Evolutionary conservation across 192 early-diverging fungal species (phyloP), one percentile per base, ranked within the genome.

Genomic region (Umbelopsis isabellina): DNA sequence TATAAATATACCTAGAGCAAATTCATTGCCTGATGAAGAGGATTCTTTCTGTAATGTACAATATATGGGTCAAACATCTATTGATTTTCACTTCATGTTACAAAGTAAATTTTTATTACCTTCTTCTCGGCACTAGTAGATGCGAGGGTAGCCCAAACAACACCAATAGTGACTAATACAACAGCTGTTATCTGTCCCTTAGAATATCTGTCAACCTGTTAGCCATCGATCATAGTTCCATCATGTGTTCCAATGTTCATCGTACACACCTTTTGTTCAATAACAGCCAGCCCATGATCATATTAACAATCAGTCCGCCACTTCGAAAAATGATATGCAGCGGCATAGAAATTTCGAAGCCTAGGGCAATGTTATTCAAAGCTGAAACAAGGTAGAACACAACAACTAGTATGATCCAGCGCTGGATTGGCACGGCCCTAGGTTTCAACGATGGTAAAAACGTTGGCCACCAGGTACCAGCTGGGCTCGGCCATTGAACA

Each of bases 291-390:
- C 92, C 92, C 65, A 93, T 80, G 5, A 84, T 68, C 95, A 97
- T 94, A 73, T 89, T 92, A 35, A 93, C 88, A 64, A 97, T 87
- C 23, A 97, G 77, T 11, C 91, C 89, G 30, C 90, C 91, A 8
- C 90, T 92, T 23, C 95, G 82, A 74, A 97, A 97, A 37, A 97
- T 91, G 55, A 97, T 97, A 75, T 97, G 94, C 65, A 97, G 55
- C 15, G 95, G 95, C 44, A 97, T 90, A 21, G 94, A 87, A 41
- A 97, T 92, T 33, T 84, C 80, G 75, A 86, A 95, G 5, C 89
- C 91, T 10, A 95, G 81, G 0, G 94, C 90, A 74, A 88, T 76
- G 73, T 97, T 97, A 72, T 95, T 95, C 61, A 95, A 76, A 5
- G 93, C 84, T 0, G 93, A 94, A 8, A 91, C 90, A 4, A 79